Conservation (phyloP, 345 rosid genomes). For the Conringia planisiliqua region DNA sequence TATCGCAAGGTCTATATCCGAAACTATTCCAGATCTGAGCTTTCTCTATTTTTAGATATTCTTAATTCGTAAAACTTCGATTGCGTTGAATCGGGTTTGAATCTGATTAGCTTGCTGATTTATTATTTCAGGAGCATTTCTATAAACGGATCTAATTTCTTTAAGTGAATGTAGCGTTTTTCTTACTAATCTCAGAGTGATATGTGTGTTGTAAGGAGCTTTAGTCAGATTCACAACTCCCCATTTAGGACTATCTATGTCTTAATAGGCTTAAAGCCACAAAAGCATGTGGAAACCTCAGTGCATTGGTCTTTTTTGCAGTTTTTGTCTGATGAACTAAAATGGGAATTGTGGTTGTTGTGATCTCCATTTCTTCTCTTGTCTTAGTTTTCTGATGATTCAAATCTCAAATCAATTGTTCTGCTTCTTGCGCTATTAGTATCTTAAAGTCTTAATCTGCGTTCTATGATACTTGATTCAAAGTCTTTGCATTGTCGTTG, state of each 20-base stretch:
- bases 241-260: background rate
- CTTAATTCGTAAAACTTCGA: background rate
- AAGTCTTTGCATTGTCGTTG: conserved; percentile 1
- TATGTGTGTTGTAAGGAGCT: background rate
- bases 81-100: background rate
- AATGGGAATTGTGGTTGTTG: background rate
- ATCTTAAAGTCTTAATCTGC: background rate
- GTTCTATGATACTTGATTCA: background rate
- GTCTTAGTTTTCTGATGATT: background rate
- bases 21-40: conserved; percentile 22
- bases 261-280: background rate
- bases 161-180: background rate
- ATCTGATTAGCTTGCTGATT: background rate
- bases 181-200: background rate
- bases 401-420: too few relatives aligned
- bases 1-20: conserved; percentile 67
- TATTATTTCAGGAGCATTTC: background rate
- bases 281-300: background rate
- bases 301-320: background rate
- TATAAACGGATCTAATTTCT: conserved; percentile 15
- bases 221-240: background rate
- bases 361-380: background rate
- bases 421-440: background rate
- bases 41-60: background rate
- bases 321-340: background rate